Conservation (phyloP, 768 basidiomycete species). For the Mycena crocata region DNA sequence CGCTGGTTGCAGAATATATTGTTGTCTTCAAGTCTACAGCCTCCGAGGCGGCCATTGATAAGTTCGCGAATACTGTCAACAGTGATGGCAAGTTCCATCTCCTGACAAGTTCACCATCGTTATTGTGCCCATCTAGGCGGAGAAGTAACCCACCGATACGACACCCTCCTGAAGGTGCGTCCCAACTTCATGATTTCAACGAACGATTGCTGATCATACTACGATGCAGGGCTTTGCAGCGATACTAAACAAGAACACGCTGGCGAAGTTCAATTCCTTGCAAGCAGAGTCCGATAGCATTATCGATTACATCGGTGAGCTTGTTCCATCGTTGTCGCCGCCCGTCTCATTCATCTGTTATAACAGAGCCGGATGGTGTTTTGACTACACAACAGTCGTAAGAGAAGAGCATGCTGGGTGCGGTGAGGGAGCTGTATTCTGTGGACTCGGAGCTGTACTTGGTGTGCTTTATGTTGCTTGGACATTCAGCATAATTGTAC, state of each 20-base stretch:
- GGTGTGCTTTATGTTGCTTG: too few relatives aligned
- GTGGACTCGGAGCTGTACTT: too few relatives aligned
- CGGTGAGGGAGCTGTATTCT: too few relatives aligned
- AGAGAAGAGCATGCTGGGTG: too few relatives aligned
- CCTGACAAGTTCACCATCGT: neutral
- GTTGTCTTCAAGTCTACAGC: conserved; percentile 65
- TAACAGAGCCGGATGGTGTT: conserved; percentile 51
- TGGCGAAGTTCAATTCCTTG: conserved; percentile 44
- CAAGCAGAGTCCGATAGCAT: conserved; percentile 24
- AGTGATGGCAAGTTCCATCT: conserved; percentile 47
- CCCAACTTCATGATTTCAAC: neutral
- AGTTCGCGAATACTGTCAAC: conserved; percentile 52
- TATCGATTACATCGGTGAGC: conserved; percentile 40
- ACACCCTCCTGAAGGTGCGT: conserved; percentile 51
- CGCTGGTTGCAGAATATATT: conserved; percentile 56
- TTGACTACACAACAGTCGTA: conserved; percentile 55
- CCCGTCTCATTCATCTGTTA: neutral
- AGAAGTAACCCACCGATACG: conserved; percentile 53
- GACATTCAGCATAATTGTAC: too few relatives aligned
- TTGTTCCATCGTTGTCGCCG: neutral
- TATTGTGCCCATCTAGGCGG: too few relatives aligned
- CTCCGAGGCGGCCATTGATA: conserved; percentile 52
- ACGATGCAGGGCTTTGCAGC: conserved; percentile 57
- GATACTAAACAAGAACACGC: conserved; percentile 44
- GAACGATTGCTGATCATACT: neutral